Base-by-base conservation (phyloP, 2,329 filamentous ascomycete species). In the Thyridium curvatum region DNA sequence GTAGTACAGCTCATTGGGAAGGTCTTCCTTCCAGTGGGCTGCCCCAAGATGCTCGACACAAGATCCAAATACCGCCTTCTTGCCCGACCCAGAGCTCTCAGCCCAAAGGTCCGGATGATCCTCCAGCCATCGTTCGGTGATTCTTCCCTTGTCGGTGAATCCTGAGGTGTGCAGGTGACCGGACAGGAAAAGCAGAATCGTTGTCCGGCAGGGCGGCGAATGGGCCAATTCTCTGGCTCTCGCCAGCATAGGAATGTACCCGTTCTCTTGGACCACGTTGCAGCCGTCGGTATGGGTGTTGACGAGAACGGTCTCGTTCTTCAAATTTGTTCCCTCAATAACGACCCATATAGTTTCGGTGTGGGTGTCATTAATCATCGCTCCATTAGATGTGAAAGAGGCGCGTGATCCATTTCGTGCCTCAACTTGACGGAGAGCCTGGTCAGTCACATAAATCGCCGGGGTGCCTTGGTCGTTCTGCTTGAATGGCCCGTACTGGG, bases 31-130 rank as follows among this genome's bases (percentile, higher is more conserved):
- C 13, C 18, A 37, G 12, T 17, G n/a, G 4, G 17, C 21, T 3
- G 35, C 35, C n/a, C 35, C 35, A 5, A 37, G 35, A 26, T 37
- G 35, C 35, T 37, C 35, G 15, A 30, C 35, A 15, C 35, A 37
- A 17, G 14, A 17, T 9, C 26, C 35, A 14, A 37, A 37, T 10
- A 32, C 35, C 3, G 35, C 35, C 21, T 30, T 15, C 14, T n/a
- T 21, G 15, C 16, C 28, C 12, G 12, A 16, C 21, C 6, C 21
- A 26, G 21, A 26, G 2, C 21, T 17, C 26, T 14, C 29, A 17
- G 30, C 30, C 35, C 35, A 37, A 4, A 37, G 35, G 6, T 37
- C 35, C 10, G 28, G 35, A 15, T 37, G 35, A 10, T 37, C 35
- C 15, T 26, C 29, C 35, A 37, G 16, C 35, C 35, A 37, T 15